Base-by-base conservation (phyloP, 495 filamentous ascomycete genomes). In the Penicillium dipodomyicola region DNA sequence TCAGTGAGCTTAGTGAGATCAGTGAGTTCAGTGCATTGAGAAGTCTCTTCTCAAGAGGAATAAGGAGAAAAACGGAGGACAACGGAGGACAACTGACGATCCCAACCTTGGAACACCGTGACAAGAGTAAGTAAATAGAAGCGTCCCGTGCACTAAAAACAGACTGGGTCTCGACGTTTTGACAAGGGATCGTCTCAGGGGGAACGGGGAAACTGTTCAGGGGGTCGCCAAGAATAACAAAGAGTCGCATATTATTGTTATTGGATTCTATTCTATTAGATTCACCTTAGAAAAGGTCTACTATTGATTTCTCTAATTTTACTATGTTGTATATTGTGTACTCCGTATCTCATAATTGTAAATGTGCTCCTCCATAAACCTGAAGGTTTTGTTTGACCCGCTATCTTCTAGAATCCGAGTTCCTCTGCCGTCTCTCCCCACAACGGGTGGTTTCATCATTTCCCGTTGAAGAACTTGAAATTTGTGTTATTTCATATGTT, bases 51-150 rank as follows among this genome's bases (percentile, higher is more conserved):
- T 25, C 23, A 30, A 30, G 44, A 45, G 46, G 23, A 29, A 57
- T 25, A 46, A 60, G 50, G 37, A 65, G 61, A 62, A 65, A 60
- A 35, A 41, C 15, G 10, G 22, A 59, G 50, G 29, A 41, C 42
- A 35, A 41, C 15, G 10, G 22, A 59, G 50, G 29, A 41, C 42
- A 27, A 54, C 65, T 65, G 65, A 68, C 65, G 65, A 68, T 68
- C 65, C 48, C 60, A 64, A 46, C 35, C 19, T 49, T 42, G 27
- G 45, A 8, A 49, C 29, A 29, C 27, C n/a, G n/a, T 54, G 42
- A 54, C 32, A 54, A 54, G 51, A 6, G n/a, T n/a, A n/a, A 25
- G 23, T 59, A 42, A 63, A 52, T 30, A 53, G 39, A 59, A 56
- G 47, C 29, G 62, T 40, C 58, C 63, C 63, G 60, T 65, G 63